Percentiles rank a stretch among this genome's conserved stretches.
These are phyloP conservation scores for Aspergillus cristatus DNA, from an alignment of 495 filamentous ascomycete genomes.

Conservation along the genomic window DNA sequence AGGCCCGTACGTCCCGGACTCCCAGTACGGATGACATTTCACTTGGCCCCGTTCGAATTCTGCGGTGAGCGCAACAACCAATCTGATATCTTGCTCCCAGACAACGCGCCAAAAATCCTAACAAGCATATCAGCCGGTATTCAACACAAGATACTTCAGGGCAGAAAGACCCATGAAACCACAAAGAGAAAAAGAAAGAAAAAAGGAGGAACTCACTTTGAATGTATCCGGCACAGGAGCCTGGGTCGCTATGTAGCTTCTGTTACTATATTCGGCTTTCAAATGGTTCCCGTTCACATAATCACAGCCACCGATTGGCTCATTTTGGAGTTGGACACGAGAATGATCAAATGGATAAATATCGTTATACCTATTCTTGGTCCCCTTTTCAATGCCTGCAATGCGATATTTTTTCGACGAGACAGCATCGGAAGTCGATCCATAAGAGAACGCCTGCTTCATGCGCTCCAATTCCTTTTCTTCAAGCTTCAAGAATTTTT, in stretches of 20 bases:
- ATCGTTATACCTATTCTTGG: constrained; percentile 94
- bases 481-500: constrained; percentile 78
- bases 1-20: constrained; percentile 66
- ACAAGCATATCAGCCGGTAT: constrained; percentile 24
- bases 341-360: constrained; percentile 96
- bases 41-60: constrained; percentile 89
- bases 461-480: constrained; percentile 80
- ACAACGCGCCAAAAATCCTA: constrained; percentile 97
- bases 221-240: constrained; percentile 91
- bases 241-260: constrained; percentile 91
- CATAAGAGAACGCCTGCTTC: constrained; percentile 72
- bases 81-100: constrained; percentile 92
- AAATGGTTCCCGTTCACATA: constrained; percentile 94
- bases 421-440: constrained; percentile 44
- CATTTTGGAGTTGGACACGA: constrained; percentile 66
- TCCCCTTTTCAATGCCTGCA: constrained; percentile 88
- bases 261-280: constrained; percentile 66
- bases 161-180: no score
- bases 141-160: no score
- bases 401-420: constrained; percentile 43
- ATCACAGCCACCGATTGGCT: constrained; percentile 68
- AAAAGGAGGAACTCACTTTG: constrained; percentile 48
- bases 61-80: constrained; percentile 95
- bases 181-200: no score
- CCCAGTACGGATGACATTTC: constrained; percentile 94